Evolutionary conservation across 345 rosid species (phyloP), one percentile per base, ranked within the genome.

Genomic region (Linum usitatissimum): DNA sequence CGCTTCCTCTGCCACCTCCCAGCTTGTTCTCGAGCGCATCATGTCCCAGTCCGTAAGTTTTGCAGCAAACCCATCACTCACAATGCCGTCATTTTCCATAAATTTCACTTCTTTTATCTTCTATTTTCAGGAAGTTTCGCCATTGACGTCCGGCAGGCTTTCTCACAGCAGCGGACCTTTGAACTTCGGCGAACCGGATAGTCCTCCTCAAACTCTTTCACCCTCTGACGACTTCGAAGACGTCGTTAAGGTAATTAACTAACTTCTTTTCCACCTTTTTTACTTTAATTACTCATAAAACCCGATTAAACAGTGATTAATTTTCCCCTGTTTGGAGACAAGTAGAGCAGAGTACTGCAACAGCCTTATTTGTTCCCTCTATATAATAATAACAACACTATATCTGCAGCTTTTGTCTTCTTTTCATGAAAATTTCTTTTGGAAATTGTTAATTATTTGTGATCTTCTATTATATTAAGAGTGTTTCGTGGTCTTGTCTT

Each of bases 81-180:
- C 28, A 23, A 23, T 23, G 28, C 28, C 28, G 28, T 23, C 28
- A 23, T 23, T 23, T 23, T 23, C 28, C 28, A 23, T 23, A 23
- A 23, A 23, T 20, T 18, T 36, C 9, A 42, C 6, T 6, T 17
- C 18, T 17, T 3, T 30, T 14, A 30, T 2, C 34, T 20, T 36
- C 53, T 65, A 36, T 18, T 56, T 40, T 60, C 73, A 91, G 96
- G 96, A 89, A 59, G 95, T 85, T 63, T 92, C 98, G 17, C 97
- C 96, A 9, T 74, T 92, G 67, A 83, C 95, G 21, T 92, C 98
- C 17, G 97, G 98, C 40, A 83, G 96, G 81, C 85, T 89, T 28
- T 92, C 98, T 54, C 96, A 89, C 73, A 92, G 98, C 57, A 89
- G 95, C 49, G 98, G 95, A 6, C 96, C 96, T 57, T 75, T 86